phyloP scores from a whole-genome alignment of 495 filamentous ascomycete species.

The Pyronema domesticum region DNA sequence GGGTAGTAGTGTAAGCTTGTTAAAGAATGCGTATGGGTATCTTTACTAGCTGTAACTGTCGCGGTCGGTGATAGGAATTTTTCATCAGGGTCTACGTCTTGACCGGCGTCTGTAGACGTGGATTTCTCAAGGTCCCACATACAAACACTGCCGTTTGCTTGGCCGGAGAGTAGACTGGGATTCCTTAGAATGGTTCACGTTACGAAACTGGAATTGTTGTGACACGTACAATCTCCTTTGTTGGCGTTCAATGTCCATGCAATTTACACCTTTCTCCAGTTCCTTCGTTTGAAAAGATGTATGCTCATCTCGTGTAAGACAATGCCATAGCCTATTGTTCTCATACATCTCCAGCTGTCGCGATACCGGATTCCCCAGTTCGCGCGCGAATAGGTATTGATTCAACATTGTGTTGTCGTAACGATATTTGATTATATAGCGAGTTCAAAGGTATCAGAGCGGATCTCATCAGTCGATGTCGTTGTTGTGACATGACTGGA shows the following conservation, averaged over 20 bases:
- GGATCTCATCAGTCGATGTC: too few relatives aligned
- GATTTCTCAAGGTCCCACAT: constrained; percentile 66
- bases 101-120: neutral
- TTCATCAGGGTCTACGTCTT: neutral
- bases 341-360: constrained; percentile 1
- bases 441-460: too few relatives aligned
- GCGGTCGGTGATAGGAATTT: neutral
- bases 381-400: constrained; percentile 15
- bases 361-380: constrained; percentile 10
- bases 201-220: neutral
- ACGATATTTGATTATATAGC: too few relatives aligned
- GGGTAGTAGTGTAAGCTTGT: constrained; percentile 79
- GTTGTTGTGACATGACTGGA: too few relatives aligned
- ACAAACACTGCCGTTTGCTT: constrained; percentile 57
- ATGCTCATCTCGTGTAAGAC: constrained; percentile 3
- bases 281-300: constrained; percentile 4
- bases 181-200: neutral
- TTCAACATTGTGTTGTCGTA: neutral
- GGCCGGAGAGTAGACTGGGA: constrained; percentile 61
- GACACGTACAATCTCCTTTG: constrained; percentile 10
- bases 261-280: constrained; percentile 1
- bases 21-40: constrained; percentile 56
- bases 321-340: constrained; percentile 9
- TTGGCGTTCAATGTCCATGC: constrained; percentile 16
- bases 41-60: constrained; percentile 22